These are phyloP conservation scores for Oenanthe sinensis DNA, from an alignment of 129 eudicot species.

Conservation along the genomic window DNA sequence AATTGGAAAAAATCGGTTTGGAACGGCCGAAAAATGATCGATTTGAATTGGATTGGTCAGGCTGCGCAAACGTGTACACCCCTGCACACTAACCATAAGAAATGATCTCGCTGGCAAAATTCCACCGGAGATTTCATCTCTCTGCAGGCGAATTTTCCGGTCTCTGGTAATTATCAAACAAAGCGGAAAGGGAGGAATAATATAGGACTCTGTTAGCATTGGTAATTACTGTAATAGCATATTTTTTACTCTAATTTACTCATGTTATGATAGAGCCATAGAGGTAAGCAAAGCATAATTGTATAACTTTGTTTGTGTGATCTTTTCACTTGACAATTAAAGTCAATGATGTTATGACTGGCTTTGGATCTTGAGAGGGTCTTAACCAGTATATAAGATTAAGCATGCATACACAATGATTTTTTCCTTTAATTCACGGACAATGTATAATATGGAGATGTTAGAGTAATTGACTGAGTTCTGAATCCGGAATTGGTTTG, in stretches of 20 bases:
- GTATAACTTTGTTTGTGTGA: background rate
- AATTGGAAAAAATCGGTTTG: too few species aligned
- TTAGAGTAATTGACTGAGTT: background rate
- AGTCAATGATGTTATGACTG: background rate
- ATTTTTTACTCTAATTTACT: background rate
- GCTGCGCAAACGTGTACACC: too few species aligned
- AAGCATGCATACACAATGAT: background rate
- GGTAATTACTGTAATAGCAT: background rate
- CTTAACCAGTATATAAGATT: background rate
- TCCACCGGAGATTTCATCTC: too few species aligned
- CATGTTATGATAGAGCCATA: background rate
- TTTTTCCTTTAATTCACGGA: background rate
- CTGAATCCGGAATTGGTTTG: background rate
- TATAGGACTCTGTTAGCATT: background rate
- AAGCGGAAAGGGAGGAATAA: too few species aligned
- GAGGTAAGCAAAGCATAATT: background rate
- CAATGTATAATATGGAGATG: background rate
- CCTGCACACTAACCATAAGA: too few species aligned
- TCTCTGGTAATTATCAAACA: too few species aligned
- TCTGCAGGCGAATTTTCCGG: too few species aligned
- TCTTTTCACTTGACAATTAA: background rate
- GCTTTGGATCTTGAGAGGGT: background rate
- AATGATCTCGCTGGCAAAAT: too few species aligned
- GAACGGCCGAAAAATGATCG: too few species aligned
- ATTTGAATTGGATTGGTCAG: too few species aligned